phyloP scores from a whole-genome alignment of 129 eudicot genomes.

The Artemisia annua region DNA sequence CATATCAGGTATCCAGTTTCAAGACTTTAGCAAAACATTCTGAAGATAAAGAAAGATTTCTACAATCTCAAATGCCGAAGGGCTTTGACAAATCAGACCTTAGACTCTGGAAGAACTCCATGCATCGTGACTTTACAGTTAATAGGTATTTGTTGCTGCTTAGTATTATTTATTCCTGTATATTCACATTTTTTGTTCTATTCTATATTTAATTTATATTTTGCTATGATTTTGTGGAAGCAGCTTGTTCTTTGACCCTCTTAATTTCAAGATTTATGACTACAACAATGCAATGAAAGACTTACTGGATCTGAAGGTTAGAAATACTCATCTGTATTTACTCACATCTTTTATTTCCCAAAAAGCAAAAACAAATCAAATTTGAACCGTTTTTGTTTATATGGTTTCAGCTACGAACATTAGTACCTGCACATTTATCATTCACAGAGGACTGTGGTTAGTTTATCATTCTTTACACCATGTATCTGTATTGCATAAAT shows the following conservation, averaged over 20 bases:
- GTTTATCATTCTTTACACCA: slow-evolving; percentile 30
- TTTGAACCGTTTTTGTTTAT: background rate
- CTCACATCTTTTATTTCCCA: background rate
- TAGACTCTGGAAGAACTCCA: slow-evolving; percentile 60
- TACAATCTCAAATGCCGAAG: slow-evolving; percentile 37
- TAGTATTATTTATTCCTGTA: slow-evolving; percentile 6
- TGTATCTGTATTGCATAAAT: slow-evolving; percentile 14
- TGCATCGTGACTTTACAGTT: slow-evolving; percentile 84
- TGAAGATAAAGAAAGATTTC: slow-evolving; percentile 37
- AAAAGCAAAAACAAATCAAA: background rate
- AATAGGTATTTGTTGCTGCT: slow-evolving; percentile 56
- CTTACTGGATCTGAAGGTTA: slow-evolving; percentile 67
- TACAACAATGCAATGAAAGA: slow-evolving; percentile 71
- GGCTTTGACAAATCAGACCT: slow-evolving; percentile 52
- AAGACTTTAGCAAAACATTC: slow-evolving; percentile 47
- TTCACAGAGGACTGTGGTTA: slow-evolving; percentile 86
- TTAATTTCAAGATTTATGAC: slow-evolving; percentile 60
- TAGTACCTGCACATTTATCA: slow-evolving; percentile 78
- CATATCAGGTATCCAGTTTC: slow-evolving; percentile 82
- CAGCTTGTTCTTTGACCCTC: slow-evolving; percentile 96
- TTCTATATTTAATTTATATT: background rate
- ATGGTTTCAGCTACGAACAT: slow-evolving; percentile 68
- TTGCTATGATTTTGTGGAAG: slow-evolving; percentile 34
- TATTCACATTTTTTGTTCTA: slow-evolving; percentile 5
- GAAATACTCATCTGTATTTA: slow-evolving; percentile 13